These are phyloP conservation scores for Lachancea meyersii DNA, from an alignment of 805 yeast species.

Conservation along the genomic window DNA sequence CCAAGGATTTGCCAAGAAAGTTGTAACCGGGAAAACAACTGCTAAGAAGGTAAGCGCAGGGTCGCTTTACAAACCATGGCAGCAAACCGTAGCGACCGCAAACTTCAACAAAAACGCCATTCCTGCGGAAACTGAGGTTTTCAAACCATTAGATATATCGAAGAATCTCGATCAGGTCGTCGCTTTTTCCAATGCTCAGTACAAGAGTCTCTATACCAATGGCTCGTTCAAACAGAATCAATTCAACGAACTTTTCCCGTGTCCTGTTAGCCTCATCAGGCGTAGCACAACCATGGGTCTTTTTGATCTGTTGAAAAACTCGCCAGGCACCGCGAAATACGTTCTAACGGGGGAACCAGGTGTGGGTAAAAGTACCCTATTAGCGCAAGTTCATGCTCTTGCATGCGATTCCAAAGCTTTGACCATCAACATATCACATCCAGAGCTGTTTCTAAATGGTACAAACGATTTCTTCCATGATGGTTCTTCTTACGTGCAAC, in stretches of 20 bases:
- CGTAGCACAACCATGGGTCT: conserved; percentile 40
- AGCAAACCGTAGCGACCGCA: conserved; percentile 29
- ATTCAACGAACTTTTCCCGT: conserved; percentile 55
- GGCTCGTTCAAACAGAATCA: conserved; percentile 68
- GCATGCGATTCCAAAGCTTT: conserved; percentile 46
- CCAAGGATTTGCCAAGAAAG: conserved; percentile 29
- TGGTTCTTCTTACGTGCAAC: conserved; percentile 58
- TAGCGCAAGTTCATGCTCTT: conserved; percentile 47
- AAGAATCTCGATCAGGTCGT: conserved; percentile 30
- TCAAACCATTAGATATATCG: conserved; percentile 13
- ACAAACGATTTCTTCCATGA: conserved; percentile 60
- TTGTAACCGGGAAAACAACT: conserved; percentile 15
- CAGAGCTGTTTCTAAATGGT: conserved; percentile 63
- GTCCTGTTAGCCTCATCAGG: conserved; percentile 56
- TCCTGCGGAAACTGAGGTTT: conserved; percentile 20
- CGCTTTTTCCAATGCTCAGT: conserved; percentile 38
- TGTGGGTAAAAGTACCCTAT: conserved; percentile 67
- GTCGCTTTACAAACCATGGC: conserved; percentile 32
- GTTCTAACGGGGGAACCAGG: conserved; percentile 68
- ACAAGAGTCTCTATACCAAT: conserved; percentile 41
- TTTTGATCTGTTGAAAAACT: conserved; percentile 34
- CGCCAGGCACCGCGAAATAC: conserved; percentile 38
- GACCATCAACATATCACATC: conserved; percentile 58
- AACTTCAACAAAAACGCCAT: conserved; percentile 27
- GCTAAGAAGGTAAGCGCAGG: conserved; percentile 26